phyloP scores from a whole-genome alignment of 768 basidiomycete genomes.

The Cystobasidium ongulense region DNA sequence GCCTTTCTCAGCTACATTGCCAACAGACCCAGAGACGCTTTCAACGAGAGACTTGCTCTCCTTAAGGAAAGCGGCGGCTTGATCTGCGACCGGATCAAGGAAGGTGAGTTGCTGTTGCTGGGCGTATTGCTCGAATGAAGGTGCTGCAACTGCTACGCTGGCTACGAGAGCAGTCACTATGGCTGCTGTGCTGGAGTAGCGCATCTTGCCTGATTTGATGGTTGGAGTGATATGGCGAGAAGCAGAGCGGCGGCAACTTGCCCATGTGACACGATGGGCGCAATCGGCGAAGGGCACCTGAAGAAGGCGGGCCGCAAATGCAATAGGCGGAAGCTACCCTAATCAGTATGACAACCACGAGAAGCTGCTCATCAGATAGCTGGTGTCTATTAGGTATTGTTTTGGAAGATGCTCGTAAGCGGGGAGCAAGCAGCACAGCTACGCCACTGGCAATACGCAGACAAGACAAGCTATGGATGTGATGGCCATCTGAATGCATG shows the following conservation, averaged over 20 bases:
- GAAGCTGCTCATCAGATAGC: no score
- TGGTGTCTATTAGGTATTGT: no score
- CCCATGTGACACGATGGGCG: background rate
- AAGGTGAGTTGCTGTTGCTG: constrained; percentile 16
- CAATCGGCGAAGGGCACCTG: no score
- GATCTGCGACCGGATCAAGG: background rate
- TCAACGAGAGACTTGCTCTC: background rate
- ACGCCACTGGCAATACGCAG: no score
- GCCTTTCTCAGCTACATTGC: constrained; percentile 28
- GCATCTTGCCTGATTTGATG: background rate
- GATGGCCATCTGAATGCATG: no score
- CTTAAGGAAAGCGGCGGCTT: constrained; percentile 2
- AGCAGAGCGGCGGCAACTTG: background rate
- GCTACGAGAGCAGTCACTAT: constrained; percentile 12
- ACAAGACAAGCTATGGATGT: no score
- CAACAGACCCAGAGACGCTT: background rate
- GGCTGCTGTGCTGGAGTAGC: constrained; percentile 4
- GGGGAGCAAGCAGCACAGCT: no score
- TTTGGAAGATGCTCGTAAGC: no score
- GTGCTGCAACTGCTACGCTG: background rate
- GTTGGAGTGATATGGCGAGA: background rate
- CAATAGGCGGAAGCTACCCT: no score
- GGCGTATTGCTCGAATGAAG: constrained; percentile 4
- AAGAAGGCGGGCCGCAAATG: no score
- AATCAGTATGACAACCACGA: no score